Percentiles rank a stretch among this genome's conserved stretches.
Conservation (phyloP, 2,329 filamentous ascomycete species). For the Ophiostoma sp. region DNA sequence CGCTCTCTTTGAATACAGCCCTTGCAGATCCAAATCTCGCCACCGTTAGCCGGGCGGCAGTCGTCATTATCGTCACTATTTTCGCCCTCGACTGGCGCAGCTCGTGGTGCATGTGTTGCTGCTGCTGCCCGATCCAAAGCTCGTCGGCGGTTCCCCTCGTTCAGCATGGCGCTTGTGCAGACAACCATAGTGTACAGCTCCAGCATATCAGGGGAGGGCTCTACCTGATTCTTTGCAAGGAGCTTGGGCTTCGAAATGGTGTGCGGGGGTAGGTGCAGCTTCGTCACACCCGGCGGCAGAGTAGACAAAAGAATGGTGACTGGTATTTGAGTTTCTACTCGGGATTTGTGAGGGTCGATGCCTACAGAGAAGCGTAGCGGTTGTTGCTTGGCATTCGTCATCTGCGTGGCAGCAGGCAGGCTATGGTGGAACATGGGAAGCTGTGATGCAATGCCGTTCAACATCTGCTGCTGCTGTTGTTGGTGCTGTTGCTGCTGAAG, state of each 20-base stretch:
- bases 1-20: slow-evolving; percentile 90
- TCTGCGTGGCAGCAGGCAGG: not conserved
- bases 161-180: slow-evolving; percentile 86
- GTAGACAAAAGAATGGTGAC: slow-evolving; percentile 74
- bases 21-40: slow-evolving; percentile 85
- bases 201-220: slow-evolving; percentile 64
- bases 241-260: slow-evolving; percentile 94
- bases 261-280: slow-evolving; percentile 78
- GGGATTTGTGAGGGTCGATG: slow-evolving; percentile 71
- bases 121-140: slow-evolving; percentile 59
- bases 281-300: slow-evolving; percentile 68
- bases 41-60: slow-evolving; percentile 72
- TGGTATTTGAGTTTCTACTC: slow-evolving; percentile 94
- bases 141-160: slow-evolving; percentile 57
- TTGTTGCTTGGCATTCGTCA: slow-evolving; percentile 11
- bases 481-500: slow-evolving; percentile 19
- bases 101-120: slow-evolving; percentile 34
- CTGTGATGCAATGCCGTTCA: slow-evolving; percentile 10
- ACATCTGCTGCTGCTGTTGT: slow-evolving; percentile 19
- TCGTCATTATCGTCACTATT: slow-evolving; percentile 60
- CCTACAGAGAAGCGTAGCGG: slow-evolving; percentile 39
- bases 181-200: slow-evolving; percentile 78
- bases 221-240: slow-evolving; percentile 64
- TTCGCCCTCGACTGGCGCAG: slow-evolving; percentile 35
- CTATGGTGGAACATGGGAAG: slow-evolving; percentile 23